Conservation (phyloP, 345 rosid genomes). For the Excoecaria cochinchinensis region DNA sequence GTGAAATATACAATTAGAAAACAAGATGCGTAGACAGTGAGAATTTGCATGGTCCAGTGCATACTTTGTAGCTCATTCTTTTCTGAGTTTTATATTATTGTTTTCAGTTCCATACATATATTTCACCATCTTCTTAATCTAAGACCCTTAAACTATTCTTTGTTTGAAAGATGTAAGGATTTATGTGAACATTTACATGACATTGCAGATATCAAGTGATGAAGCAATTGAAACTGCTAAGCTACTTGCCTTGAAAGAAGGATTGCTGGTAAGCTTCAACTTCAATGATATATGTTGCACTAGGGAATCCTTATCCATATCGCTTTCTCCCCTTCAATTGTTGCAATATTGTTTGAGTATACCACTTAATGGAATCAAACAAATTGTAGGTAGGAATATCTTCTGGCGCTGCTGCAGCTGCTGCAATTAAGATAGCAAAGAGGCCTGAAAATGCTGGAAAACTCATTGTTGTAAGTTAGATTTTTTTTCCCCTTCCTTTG, state of each 20-base stretch:
- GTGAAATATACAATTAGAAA: not conserved
- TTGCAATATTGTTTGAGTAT: too few species aligned
- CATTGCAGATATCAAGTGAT: slow-evolving; percentile 41
- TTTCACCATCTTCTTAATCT: not conserved
- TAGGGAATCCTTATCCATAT: not conserved
- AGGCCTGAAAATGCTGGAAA: slow-evolving; percentile 66
- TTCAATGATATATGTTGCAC: not conserved
- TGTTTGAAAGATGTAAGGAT: not conserved
- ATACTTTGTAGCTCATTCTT: too few species aligned
- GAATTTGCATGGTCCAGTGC: not conserved
- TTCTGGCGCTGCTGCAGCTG: slow-evolving; percentile 70
- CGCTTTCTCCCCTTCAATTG: not conserved
- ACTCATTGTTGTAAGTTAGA: slow-evolving; percentile 58
- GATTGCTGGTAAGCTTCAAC: slow-evolving; percentile 43
- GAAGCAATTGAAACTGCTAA: slow-evolving; percentile 56
- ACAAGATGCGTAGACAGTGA: not conserved
- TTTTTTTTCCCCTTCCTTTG: not conserved
- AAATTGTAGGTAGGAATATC: slow-evolving; percentile 62
- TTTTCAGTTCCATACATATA: not conserved
- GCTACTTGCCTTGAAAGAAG: slow-evolving; percentile 57
- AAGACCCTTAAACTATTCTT: not conserved
- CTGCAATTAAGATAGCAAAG: slow-evolving; percentile 59
- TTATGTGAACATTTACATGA: not conserved
- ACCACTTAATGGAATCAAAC: not conserved
- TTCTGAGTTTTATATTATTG: too few species aligned